Base-by-base conservation (phyloP, 768 basidiomycete species). In the Phallus indusiatus region DNA sequence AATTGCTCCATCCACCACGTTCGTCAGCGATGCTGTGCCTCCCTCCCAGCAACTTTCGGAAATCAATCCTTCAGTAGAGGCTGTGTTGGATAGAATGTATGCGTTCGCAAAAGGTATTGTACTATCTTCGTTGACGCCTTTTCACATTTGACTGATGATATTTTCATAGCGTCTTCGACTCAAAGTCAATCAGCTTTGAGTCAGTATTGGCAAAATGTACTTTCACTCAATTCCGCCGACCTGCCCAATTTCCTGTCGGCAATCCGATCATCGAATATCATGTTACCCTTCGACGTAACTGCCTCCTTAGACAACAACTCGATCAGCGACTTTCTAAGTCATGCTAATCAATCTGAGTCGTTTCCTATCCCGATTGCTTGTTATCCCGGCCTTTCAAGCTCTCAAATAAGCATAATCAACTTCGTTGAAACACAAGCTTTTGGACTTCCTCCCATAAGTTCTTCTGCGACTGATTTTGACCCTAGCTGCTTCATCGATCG, bases 321-420 rank as follows among this genome's bases (percentile, higher is more conserved):
- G 9, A 66, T 83, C 34, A 66, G 72, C 16, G 68, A 70, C 28
- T 65, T 82, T 17, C 69, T 84, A 53, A 69, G 70, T 59, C 74
- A 78, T 14, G 62, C 76, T 12, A 59, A 59, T 22, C 24, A 33
- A n/a, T 66, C 73, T 16, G 62, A 70, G 3, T 67, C 74, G 12
- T 85, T 85, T 64, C 83, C 85, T 9, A 79, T 82, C 11, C 82
- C 85, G 0, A 66, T 83, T 1, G 74, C 78, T 12, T 87, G 85
- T 65, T 84, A 81, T 65, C 83, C 85, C n/a, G 71, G 73, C 22
- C 70, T 85, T 11, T 68, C 67, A 28, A 53, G 69, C 12, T 60
- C 70, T 12, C 75, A 79, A 61, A 61, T 76, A 35, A 66, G 76
- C 33, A 67, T 70, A 55, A 68, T 84, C 53, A 76, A 76, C 64